Evolutionary conservation across 306 rosid species (phyloP).

Genomic region (Inga leiocalycina): DNA sequence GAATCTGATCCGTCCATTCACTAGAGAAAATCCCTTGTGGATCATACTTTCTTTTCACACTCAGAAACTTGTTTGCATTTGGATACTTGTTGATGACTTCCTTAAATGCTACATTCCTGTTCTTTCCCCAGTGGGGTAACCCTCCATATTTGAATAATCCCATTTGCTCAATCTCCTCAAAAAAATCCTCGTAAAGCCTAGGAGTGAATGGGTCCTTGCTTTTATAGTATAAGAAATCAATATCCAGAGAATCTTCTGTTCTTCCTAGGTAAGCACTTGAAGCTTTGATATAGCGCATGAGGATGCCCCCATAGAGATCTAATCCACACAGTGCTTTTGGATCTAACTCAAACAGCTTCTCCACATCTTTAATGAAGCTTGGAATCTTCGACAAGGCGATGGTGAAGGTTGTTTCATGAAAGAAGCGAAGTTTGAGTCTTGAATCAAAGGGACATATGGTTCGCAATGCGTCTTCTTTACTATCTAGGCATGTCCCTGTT

Average conservation of each 20-base stretch:
- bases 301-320: conserved; percentile 70
- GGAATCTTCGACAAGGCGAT: conserved; percentile 43
- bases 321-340: conserved; percentile 66
- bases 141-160: conserved; percentile 73
- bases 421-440: conserved; percentile 52
- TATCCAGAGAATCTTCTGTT: conserved; percentile 62
- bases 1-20: conserved; percentile 69
- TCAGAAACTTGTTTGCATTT: conserved; percentile 43
- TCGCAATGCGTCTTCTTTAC: conserved; percentile 29
- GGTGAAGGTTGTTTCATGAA: conserved; percentile 68
- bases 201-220: conserved; percentile 65
- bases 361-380: conserved; percentile 63
- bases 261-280: conserved; percentile 73
- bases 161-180: conserved; percentile 84
- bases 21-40: conserved; percentile 67
- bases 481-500: conserved; percentile 69
- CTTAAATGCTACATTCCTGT: conserved; percentile 67
- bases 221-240: conserved; percentile 69
- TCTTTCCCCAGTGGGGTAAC: conserved; percentile 84
- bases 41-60: conserved; percentile 55
- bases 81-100: conserved; percentile 54
- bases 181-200: conserved; percentile 64
- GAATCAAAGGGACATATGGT: conserved; percentile 78
- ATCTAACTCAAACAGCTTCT: conserved; percentile 54
- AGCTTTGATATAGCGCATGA: conserved; percentile 72